These are phyloP conservation scores for Colletotrichum liriopes DNA, from an alignment of 2,329 filamentous ascomycete genomes.

Conservation along the genomic window DNA sequence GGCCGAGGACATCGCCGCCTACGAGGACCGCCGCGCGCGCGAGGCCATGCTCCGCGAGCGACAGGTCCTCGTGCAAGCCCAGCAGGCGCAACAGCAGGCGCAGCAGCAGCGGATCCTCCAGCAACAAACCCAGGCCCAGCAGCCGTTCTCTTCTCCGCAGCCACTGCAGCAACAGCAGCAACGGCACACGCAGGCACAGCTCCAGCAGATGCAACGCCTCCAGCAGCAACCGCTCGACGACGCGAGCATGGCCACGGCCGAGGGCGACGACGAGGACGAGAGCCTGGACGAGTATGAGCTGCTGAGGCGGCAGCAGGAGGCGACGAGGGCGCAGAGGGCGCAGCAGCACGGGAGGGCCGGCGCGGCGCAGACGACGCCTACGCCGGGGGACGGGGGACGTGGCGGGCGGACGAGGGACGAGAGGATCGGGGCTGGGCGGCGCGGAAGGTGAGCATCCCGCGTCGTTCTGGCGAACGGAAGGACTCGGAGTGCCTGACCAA, in stretches of 20 bases:
- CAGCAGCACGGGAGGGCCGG: conserved; percentile 40
- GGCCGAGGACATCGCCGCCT: conserved; percentile 78
- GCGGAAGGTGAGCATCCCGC: conserved; percentile 37
- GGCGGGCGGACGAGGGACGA: conserved; percentile 53
- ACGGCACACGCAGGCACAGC: conserved; percentile 27
- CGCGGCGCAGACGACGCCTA: conserved; percentile 47
- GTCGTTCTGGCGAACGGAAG: not conserved
- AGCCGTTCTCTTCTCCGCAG: conserved; percentile 24
- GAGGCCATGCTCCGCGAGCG: conserved; percentile 50
- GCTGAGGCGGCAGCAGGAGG: conserved; percentile 38
- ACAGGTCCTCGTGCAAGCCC: conserved; percentile 40
- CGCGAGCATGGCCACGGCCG: conserved; percentile 35
- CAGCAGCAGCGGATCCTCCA: conserved; percentile 27
- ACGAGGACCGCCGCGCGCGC: conserved; percentile 74
- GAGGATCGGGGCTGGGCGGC: conserved; percentile 55
- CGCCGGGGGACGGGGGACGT: conserved; percentile 44
- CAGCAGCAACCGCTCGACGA: conserved; percentile 39
- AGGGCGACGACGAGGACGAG: conserved; percentile 36
- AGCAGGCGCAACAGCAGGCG: conserved; percentile 40
- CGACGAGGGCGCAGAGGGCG: conserved; percentile 42
- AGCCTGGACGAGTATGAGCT: conserved; percentile 36
- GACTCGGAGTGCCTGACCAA: not conserved
- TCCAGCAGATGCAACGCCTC: conserved; percentile 32
- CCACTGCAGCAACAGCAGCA: conserved; percentile 34
- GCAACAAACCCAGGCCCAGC: conserved; percentile 22